Evolutionary conservation across 805 yeast genomes (phyloP).

Genomic region (Starmera dryadoides): DNA sequence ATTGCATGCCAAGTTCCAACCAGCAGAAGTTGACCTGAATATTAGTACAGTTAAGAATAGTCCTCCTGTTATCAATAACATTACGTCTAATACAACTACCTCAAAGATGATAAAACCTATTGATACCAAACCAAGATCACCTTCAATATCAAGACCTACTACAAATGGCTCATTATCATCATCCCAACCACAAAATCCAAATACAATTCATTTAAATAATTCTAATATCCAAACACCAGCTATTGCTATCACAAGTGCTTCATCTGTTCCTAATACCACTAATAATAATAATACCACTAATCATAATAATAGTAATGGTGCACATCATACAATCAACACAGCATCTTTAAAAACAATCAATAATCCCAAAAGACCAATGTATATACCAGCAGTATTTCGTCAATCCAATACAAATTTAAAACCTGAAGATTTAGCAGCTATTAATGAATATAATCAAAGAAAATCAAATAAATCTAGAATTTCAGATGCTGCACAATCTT

Average conservation of each 20-base stretch:
- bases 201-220: no score
- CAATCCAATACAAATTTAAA: constrained; percentile 36
- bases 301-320: not conserved
- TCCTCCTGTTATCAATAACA: not conserved
- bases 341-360: constrained; percentile 55
- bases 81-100: no score
- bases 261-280: not conserved
- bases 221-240: no score
- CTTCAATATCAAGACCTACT: not conserved
- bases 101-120: constrained; percentile 3
- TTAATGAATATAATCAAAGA: constrained; percentile 21
- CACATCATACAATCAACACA: not conserved
- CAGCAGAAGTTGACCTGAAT: constrained; percentile 19
- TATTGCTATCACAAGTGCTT: not conserved
- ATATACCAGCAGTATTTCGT: constrained; percentile 83
- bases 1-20: constrained; percentile 22
- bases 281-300: constrained; percentile 1
- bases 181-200: not conserved
- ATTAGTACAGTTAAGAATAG: constrained; percentile 1
- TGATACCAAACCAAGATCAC: constrained; percentile 7
- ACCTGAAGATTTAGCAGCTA: constrained; percentile 27
- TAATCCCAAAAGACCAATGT: constrained; percentile 79
- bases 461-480: constrained; percentile 9
- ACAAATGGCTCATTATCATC: no score
- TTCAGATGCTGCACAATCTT: constrained; percentile 18